Conservation (phyloP, 495 filamentous ascomycete species). For the Ascodesmis nigricans region DNA sequence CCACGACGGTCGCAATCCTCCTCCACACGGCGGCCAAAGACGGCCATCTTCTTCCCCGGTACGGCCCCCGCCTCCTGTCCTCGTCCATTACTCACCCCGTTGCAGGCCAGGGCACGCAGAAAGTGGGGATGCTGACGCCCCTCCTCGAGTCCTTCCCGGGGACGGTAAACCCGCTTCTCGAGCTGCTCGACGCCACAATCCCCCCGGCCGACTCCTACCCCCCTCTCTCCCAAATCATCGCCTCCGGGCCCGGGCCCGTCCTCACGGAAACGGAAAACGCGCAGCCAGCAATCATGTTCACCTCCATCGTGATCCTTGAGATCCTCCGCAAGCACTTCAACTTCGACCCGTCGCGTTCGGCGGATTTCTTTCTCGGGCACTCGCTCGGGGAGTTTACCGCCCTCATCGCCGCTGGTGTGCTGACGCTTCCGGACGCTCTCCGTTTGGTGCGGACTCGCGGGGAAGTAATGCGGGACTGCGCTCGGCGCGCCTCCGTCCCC, state of each 20-base stretch:
- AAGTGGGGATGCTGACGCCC: conserved; percentile 68
- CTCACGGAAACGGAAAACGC: conserved; percentile 70
- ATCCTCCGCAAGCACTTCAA: conserved; percentile 71
- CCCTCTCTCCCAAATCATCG: conserved; percentile 50
- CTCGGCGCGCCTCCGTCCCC: conserved; percentile 29
- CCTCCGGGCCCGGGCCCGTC: conserved; percentile 46
- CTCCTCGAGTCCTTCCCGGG: conserved; percentile 68
- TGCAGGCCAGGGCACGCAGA: conserved; percentile 80
- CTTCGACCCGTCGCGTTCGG: conserved; percentile 3
- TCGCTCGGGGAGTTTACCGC: conserved; percentile 92
- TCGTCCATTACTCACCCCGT: background rate
- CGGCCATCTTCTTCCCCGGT: conserved; percentile 75
- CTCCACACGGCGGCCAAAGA: conserved; percentile 34
- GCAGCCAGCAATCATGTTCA: conserved; percentile 90
- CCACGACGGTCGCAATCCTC: conserved; percentile 1
- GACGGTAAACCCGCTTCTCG: conserved; percentile 46
- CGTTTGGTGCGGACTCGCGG: conserved; percentile 56
- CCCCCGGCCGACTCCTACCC: conserved; percentile 34
- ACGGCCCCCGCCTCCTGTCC: conserved; percentile 9
- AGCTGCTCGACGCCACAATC: conserved; percentile 63
- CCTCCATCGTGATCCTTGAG: conserved; percentile 70
- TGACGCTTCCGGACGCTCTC: conserved; percentile 56
- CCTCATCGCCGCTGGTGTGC: conserved; percentile 57
- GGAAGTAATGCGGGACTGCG: conserved; percentile 65
- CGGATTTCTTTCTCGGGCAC: conserved; percentile 68